Percentiles rank a stretch among this genome's conserved stretches.
phyloP scores from a whole-genome alignment of 2,329 filamentous ascomycete species.

The Apiospora marii region DNA sequence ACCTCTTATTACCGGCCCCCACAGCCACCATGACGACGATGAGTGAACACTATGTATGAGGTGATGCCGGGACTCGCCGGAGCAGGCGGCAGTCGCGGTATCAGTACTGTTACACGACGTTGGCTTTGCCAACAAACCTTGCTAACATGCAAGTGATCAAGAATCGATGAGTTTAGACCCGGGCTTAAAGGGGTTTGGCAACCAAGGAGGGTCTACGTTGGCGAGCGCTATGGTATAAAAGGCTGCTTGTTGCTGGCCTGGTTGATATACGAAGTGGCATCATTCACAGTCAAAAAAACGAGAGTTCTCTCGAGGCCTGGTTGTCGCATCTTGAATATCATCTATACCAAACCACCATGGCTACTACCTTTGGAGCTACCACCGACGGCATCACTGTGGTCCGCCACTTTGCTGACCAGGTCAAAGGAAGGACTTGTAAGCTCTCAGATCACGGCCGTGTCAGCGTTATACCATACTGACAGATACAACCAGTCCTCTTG shows the following conservation, averaged over 20 bases:
- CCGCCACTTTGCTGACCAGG: conserved; percentile 32
- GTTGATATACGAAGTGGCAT: background rate
- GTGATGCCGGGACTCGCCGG: background rate
- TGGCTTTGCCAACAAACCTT: background rate
- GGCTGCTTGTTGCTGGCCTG: background rate
- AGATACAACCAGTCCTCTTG: conserved; percentile 38
- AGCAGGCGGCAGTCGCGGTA: background rate
- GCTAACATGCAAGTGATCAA: background rate
- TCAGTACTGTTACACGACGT: background rate
- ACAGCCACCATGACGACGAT: background rate
- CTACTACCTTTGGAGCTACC: conserved; percentile 26
- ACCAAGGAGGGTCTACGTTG: background rate
- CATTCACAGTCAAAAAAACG: background rate
- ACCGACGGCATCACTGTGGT: conserved; percentile 32
- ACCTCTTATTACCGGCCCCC: background rate
- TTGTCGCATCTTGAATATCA: background rate
- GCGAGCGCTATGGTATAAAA: background rate
- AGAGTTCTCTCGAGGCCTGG: background rate
- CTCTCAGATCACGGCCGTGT: background rate
- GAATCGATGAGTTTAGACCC: background rate
- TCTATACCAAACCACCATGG: conserved; percentile 18
- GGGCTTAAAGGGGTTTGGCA: background rate
- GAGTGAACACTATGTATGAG: background rate
- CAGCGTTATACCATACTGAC: conserved; percentile 1
- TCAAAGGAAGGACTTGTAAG: conserved; percentile 39